Evolutionary conservation across 2,329 filamentous ascomycete species (phyloP).

Genomic region (Claviceps maximensis): DNA sequence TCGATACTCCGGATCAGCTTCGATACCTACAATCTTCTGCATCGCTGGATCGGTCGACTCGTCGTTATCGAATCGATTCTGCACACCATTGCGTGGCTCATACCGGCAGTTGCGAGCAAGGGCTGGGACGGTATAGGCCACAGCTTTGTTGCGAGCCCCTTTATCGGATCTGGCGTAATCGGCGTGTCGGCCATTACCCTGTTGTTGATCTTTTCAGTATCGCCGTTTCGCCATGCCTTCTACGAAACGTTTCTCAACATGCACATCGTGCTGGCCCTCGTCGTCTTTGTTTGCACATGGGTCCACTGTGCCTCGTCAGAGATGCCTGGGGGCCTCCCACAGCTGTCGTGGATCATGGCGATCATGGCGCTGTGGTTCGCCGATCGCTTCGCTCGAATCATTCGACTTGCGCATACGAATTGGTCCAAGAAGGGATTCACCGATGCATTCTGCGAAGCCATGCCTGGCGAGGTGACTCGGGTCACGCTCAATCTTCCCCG

Average conservation of each 20-base stretch:
- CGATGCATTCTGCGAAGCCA: constrained; percentile 50
- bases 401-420: constrained; percentile 53
- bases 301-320: constrained; percentile 60
- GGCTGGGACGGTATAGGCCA: constrained; percentile 46
- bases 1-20: constrained; percentile 73
- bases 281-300: constrained; percentile 60
- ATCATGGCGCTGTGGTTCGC: constrained; percentile 64
- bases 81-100: constrained; percentile 61
- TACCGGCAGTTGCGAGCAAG: constrained; percentile 53
- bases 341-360: constrained; percentile 61
- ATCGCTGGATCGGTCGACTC: constrained; percentile 64
- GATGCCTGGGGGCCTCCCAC: constrained; percentile 46
- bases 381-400: constrained; percentile 54
- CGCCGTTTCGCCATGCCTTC: constrained; percentile 79
- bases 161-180: constrained; percentile 52
- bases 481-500: constrained; percentile 59
- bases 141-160: constrained; percentile 43
- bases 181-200: constrained; percentile 48
- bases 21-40: constrained; percentile 78
- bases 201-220: constrained; percentile 57
- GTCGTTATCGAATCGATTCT: constrained; percentile 53
- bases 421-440: constrained; percentile 46
- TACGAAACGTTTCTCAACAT: constrained; percentile 91
- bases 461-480: constrained; percentile 56
- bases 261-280: constrained; percentile 63